Evolutionary conservation across 768 basidiomycete species (phyloP).

Genomic region (Pluteus cervinus): DNA sequence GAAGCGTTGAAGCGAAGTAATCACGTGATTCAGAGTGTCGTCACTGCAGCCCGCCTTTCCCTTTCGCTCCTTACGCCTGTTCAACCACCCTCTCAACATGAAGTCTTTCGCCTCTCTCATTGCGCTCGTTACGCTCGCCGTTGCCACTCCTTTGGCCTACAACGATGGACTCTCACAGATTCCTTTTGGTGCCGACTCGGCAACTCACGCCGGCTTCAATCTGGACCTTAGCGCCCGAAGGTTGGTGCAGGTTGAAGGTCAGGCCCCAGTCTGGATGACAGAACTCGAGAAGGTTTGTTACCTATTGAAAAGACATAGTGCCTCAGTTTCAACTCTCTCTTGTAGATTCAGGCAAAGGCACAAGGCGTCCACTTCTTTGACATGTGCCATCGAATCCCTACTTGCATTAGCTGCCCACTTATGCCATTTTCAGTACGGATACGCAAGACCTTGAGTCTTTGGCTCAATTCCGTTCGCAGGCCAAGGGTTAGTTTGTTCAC

Average conservation of each 20-base stretch:
- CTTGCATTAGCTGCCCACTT: neutral
- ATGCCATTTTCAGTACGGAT: constrained; percentile 53
- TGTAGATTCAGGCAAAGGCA: constrained; percentile 71
- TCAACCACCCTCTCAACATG: constrained; percentile 27
- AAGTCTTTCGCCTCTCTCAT: constrained; percentile 41
- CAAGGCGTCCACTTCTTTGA: constrained; percentile 83
- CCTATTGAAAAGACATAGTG: neutral
- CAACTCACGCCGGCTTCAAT: constrained; percentile 51
- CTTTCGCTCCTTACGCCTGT: constrained; percentile 2
- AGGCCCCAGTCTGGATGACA: constrained; percentile 72
- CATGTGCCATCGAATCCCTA: constrained; percentile 42
- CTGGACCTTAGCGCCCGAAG: constrained; percentile 69
- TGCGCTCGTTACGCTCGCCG: constrained; percentile 34
- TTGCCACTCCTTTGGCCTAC: constrained; percentile 31
- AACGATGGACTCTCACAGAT: constrained; percentile 28
- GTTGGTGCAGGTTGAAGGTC: constrained; percentile 69
- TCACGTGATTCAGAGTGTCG: neutral
- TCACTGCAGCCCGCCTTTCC: too few species aligned
- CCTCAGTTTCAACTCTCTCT: constrained; percentile 1
- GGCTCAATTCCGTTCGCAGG: constrained; percentile 27
- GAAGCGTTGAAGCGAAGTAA: neutral
- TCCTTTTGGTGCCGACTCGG: constrained; percentile 25
- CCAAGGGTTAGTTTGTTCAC: constrained; percentile 36
- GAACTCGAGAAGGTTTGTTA: constrained; percentile 78
- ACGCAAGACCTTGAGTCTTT: constrained; percentile 51